Evolutionary conservation across 495 filamentous ascomycete species (phyloP), one percentile per base, ranked within the genome.

Genomic region (Daldinia vernicosa): DNA sequence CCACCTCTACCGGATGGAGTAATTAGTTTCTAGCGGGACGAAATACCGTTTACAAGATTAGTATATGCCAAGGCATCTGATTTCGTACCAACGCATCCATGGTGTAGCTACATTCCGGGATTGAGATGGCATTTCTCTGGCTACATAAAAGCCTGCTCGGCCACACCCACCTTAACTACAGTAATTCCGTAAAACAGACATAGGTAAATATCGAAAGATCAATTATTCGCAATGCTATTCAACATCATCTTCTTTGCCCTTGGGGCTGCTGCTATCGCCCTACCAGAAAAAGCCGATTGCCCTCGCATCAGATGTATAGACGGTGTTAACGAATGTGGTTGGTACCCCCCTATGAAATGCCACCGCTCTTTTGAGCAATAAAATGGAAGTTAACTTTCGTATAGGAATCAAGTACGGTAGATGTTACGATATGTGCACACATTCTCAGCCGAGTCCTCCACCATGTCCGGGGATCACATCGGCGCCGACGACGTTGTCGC

Each of bases 361-460:
- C 9, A 32, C 2, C 8, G 9, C 43, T 27, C 35, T 6, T 12
- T 54, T 53, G 1, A 37, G 11, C 8, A 1, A 37, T 26, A 22
- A 7, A 8, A n/a, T 12, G 8, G 43, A 8, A 66, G 37, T 40
- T 66, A 22, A 72, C 50, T 27, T 22, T 61, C 4, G 5, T 39
- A 40, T 26, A 72, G 70, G 70, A 45, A 51, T 73, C 15, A 73
- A 73, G 26, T 73, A 45, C 3, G 70, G 70, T 12, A 24, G 51
- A 35, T 73, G 70, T 50, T 73, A 66, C 33, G 70, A 73, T 32
- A 66, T 69, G 43, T 73, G 70, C 57, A 58, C 50, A 0, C 60
- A 67, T 27, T n/a, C 52, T 5, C 32, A 39, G 59, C 73, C 75
- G 1, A n/a, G n/a, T 5, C 64, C 63, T 28, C 72, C 71, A 0